A percentile compares a stretch with the other conserved stretches of the same genome.
Conservation (phyloP, 1,284 basidiomycete genomes). For the Singerocomus inundabilis region DNA sequence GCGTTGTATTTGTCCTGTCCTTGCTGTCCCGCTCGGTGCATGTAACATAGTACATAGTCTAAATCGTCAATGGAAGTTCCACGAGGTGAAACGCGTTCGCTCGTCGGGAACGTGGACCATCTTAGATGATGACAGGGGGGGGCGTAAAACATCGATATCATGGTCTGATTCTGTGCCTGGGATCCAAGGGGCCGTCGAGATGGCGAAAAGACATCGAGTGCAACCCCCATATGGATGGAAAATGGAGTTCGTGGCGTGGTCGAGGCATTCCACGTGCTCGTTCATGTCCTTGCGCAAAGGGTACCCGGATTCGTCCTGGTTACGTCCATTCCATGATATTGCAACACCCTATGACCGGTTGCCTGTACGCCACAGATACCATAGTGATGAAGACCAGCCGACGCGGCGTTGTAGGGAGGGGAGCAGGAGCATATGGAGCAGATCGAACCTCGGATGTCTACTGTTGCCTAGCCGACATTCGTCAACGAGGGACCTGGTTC, state of each 20-base stretch:
- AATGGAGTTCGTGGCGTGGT: background rate
- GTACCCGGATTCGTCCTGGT: background rate
- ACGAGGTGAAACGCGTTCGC: background rate
- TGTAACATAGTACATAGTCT: slow-evolving; percentile 1
- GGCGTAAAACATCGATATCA: background rate
- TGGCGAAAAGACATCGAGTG: no score
- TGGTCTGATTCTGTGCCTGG: background rate
- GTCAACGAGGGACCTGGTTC: no score
- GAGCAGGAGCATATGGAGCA: no score
- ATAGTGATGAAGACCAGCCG: no score
- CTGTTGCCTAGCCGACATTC: no score
- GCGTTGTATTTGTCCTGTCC: background rate
- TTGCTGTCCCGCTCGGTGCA: slow-evolving; percentile 1
- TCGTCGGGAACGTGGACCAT: background rate
- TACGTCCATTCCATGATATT: background rate
- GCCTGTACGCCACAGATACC: background rate
- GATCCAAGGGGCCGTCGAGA: no score
- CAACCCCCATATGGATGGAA: no score
- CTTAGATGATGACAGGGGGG: background rate
- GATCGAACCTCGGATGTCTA: no score
- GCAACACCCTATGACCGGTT: background rate
- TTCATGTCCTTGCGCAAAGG: background rate
- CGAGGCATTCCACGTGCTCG: background rate
- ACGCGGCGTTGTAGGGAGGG: no score
- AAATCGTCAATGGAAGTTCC: background rate